These are phyloP conservation scores for Coniferiporia sulphurascens DNA, from an alignment of 1,284 basidiomycete species.

Conservation along the genomic window DNA sequence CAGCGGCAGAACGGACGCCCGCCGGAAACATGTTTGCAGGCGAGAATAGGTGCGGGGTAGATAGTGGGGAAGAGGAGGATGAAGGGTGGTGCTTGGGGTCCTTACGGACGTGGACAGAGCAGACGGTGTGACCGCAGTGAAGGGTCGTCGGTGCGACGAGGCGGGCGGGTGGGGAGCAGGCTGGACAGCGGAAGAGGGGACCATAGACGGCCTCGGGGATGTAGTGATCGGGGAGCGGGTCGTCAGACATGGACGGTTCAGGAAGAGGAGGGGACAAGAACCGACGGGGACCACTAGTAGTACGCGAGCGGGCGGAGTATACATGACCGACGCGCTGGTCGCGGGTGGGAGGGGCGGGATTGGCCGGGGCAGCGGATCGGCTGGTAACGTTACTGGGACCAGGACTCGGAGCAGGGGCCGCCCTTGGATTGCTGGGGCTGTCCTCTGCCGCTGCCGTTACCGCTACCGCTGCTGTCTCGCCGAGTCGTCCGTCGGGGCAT, in stretches of 20 bases:
- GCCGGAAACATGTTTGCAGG: conserved; percentile 18
- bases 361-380: too few relatives aligned
- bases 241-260: background rate
- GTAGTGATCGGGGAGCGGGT: background rate
- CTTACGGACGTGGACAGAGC: conserved; percentile 33
- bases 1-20: conserved; percentile 4
- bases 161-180: conserved; percentile 33
- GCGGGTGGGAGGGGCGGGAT: too few relatives aligned
- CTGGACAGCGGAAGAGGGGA: conserved; percentile 36
- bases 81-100: conserved; percentile 21
- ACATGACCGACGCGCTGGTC: too few relatives aligned
- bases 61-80: conserved; percentile 28
- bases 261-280: background rate
- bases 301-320: too few relatives aligned
- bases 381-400: too few relatives aligned
- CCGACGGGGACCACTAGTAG: background rate
- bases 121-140: conserved; percentile 53
- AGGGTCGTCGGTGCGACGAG: conserved; percentile 46
- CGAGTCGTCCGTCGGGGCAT: background rate
- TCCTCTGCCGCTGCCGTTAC: too few relatives aligned
- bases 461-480: background rate
- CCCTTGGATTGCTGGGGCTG: too few relatives aligned
- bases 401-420: too few relatives aligned
- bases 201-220: background rate
- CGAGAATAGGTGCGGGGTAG: conserved; percentile 20